Evolutionary conservation across 306 rosid genomes (phyloP), one percentile per base, ranked within the genome.

Genomic region (Begonia fuchsioides): DNA sequence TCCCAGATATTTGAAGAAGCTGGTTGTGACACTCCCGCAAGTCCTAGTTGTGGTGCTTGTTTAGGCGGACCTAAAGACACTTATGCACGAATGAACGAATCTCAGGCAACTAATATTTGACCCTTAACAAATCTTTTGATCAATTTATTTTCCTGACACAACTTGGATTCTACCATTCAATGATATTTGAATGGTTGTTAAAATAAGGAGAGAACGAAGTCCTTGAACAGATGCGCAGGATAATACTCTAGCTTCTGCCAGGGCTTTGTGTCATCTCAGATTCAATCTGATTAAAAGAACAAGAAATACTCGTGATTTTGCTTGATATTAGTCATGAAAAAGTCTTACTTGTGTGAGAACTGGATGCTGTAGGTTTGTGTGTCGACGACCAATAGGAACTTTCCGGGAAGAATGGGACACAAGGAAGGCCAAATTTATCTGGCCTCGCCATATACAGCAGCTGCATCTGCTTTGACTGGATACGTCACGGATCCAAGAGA

Each of bases 1-100:
- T 90, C 97, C 13, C 94, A 84, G 79, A 85, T 90, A 72, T 90
- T 90, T 43, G 95, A 90, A 73, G 97, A 90, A 76, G 97, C 92
- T 62, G 97, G 95, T n/a, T 90, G 98, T 43, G 97, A 90, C 73
- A 71, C 97, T 11, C 97, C 97, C 17, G 92, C 95, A 38, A 90
- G 94, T 77, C 97, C 97, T 56, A 77, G 70, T 62, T 90, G 97
- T 39, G 95, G 78, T 48, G 97, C 97, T 71, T 90, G 95, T 78
- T 60, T 90, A 76, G 97, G 97, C 59, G 97, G 97, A 58, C 97
- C 97, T 2, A 75, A 62, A 70, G 97, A 85, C 67, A 90, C 95
- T 2, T 79, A 90, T 17, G 97, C 92, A 9, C 92, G 98, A 39
- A 51, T 90, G 78, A 90, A 90, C 49, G 92, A 81, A 67, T 72